Conservation (phyloP, 176 grass and related monocot species). For the Coix lacrymajobi region DNA sequence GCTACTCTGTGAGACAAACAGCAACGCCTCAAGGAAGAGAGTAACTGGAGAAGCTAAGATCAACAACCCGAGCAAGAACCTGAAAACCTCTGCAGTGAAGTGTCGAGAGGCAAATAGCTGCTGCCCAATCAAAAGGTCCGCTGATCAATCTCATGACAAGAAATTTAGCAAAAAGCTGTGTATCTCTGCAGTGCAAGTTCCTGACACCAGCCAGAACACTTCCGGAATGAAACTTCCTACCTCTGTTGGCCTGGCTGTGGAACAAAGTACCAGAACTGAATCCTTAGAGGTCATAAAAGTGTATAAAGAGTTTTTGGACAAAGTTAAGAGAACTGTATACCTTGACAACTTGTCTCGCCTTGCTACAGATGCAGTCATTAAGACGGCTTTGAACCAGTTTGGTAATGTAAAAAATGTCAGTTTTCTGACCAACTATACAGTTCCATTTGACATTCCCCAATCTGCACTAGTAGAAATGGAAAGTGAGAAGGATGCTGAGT, state of each 20-base stretch:
- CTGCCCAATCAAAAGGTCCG: not conserved
- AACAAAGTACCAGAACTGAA: not conserved
- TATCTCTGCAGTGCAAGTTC: not conserved
- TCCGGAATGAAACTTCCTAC: not conserved
- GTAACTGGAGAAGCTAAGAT: not conserved
- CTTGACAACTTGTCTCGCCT: conserved; percentile 53
- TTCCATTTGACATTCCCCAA: conserved; percentile 58
- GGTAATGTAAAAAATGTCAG: conserved; percentile 39
- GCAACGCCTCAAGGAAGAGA: not conserved
- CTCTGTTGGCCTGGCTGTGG: conserved; percentile 3
- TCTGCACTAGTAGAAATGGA: conserved; percentile 73
- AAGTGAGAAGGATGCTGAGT: conserved; percentile 40
- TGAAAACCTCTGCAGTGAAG: not conserved
- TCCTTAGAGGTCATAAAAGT: conserved; percentile 33
- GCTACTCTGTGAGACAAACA: not conserved
- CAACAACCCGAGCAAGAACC: not conserved
- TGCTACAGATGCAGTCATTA: conserved; percentile 39
- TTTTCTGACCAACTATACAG: conserved; percentile 54
- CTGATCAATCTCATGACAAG: not conserved
- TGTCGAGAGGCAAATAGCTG: conserved; percentile 4
- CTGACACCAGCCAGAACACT: conserved; percentile 1
- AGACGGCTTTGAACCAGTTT: conserved; percentile 49
- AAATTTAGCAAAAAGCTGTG: not conserved
- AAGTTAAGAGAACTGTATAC: conserved; percentile 70
- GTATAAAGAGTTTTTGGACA: conserved; percentile 57